These are phyloP conservation scores for Capillidium rhysosporum DNA, from an alignment of 371 early-diverging fungal species.

Conservation along the genomic window DNA sequence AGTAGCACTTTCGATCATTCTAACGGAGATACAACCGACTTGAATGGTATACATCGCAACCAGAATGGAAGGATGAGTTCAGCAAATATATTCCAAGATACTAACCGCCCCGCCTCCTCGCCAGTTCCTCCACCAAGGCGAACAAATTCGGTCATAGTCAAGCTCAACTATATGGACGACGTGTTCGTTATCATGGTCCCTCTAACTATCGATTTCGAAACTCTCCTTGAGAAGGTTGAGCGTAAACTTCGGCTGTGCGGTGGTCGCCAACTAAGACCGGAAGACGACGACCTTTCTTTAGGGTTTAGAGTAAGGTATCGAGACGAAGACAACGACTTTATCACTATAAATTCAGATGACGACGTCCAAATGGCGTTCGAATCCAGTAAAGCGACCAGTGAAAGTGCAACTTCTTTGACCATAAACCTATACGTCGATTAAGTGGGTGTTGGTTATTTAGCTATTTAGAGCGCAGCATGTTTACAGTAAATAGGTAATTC, in stretches of 20 bases:
- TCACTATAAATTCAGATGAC: constrained; percentile 70
- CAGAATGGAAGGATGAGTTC: neutral
- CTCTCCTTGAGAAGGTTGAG: constrained; percentile 61
- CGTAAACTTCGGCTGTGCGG: constrained; percentile 72
- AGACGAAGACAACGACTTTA: constrained; percentile 81
- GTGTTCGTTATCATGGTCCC: constrained; percentile 71
- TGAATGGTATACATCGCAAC: neutral
- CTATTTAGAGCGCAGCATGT: too few species aligned
- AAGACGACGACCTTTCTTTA: constrained; percentile 15
- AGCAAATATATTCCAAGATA: too few species aligned
- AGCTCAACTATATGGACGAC: constrained; percentile 66
- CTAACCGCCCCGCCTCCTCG: neutral
- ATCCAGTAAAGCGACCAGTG: neutral
- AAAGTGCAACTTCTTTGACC: neutral
- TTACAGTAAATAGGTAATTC: too few species aligned
- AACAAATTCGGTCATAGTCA: constrained; percentile 35
- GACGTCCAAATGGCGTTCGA: constrained; percentile 87
- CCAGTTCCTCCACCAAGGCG: constrained; percentile 2
- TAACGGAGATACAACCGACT: neutral
- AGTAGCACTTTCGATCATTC: neutral
- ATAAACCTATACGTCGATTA: constrained; percentile 2
- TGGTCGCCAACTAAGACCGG: constrained; percentile 20
- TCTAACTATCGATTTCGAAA: constrained; percentile 40
- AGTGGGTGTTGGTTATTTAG: too few species aligned
- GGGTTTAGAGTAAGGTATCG: constrained; percentile 55